phyloP scores from a whole-genome alignment of 2,329 filamentous ascomycete genomes.

The Ambrosiella xylebori region DNA sequence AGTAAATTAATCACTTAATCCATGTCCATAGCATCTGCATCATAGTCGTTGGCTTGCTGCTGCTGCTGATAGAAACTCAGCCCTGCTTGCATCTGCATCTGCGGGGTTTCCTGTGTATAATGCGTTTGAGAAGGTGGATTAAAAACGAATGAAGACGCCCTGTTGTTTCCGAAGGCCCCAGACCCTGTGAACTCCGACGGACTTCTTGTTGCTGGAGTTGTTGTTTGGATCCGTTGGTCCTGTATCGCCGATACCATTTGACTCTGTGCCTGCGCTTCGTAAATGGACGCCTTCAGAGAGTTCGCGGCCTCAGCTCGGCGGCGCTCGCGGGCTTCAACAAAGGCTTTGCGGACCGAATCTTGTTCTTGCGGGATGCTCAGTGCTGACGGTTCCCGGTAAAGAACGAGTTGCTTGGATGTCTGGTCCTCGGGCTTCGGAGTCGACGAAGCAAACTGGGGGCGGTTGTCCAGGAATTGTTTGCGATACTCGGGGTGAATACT shows the following conservation, averaged over 20 bases:
- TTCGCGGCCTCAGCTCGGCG: constrained; percentile 24
- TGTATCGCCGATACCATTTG: neutral
- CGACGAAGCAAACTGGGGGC: constrained; percentile 48
- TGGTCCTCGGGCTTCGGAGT: constrained; percentile 26
- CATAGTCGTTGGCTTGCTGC: constrained; percentile 2
- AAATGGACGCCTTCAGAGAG: neutral
- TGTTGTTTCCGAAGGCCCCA: no score
- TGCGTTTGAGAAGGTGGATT: neutral
- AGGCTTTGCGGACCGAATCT: constrained; percentile 65
- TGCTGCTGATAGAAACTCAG: neutral
- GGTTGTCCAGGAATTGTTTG: constrained; percentile 56
- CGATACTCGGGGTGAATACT: constrained; percentile 77
- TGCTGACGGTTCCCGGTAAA: constrained; percentile 67
- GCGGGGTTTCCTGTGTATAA: neutral
- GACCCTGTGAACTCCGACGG: no score
- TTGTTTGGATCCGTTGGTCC: neutral
- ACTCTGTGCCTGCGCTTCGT: neutral
- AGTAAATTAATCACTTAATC: constrained; percentile 11
- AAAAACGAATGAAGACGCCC: neutral
- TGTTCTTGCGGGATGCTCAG: constrained; percentile 57
- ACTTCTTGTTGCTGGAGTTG: neutral
- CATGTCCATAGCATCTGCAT: constrained; percentile 11
- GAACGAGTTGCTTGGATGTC: constrained; percentile 55
- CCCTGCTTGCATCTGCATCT: no score
- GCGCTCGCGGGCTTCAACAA: constrained; percentile 60